phyloP scores from a whole-genome alignment of 306 rosid genomes.

The Castanopsis chinensis region DNA sequence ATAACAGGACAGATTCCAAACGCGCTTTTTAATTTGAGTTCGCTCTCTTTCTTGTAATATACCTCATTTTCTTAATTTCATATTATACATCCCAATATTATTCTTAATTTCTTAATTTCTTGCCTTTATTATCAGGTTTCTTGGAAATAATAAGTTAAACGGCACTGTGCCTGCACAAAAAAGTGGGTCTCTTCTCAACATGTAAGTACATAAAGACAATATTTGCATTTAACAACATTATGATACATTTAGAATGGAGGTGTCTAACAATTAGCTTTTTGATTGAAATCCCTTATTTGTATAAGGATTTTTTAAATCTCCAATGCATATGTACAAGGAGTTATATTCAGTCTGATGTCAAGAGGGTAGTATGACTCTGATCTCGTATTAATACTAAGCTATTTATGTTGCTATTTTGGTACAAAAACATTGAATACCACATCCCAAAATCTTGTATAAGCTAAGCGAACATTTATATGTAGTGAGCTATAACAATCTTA shows the following conservation, averaged over 20 bases:
- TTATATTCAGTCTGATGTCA: neutral
- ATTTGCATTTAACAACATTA: constrained; percentile 5
- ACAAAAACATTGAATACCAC: neutral
- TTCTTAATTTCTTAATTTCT: constrained; percentile 8
- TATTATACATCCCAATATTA: constrained; percentile 5
- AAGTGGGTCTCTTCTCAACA: too few species aligned
- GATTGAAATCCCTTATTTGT: neutral
- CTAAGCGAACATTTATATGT: neutral
- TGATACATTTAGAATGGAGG: neutral
- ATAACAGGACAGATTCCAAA: constrained; percentile 56
- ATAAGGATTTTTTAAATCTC: neutral
- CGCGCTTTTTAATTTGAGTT: constrained; percentile 66
- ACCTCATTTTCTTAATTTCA: constrained; percentile 1
- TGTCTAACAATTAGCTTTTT: neutral
- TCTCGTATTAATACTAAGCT: neutral
- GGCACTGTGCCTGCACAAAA: too few species aligned
- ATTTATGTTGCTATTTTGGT: neutral
- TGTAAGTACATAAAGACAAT: too few species aligned
- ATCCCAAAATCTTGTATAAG: neutral
- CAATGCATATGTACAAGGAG: neutral
- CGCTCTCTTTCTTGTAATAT: constrained; percentile 59
- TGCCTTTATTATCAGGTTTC: neutral
- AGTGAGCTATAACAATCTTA: neutral
- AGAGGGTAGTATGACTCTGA: neutral
- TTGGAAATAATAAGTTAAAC: too few species aligned